Conservation (phyloP, 2,329 filamentous ascomycete genomes). For the Paracamarosporium sp. region DNA sequence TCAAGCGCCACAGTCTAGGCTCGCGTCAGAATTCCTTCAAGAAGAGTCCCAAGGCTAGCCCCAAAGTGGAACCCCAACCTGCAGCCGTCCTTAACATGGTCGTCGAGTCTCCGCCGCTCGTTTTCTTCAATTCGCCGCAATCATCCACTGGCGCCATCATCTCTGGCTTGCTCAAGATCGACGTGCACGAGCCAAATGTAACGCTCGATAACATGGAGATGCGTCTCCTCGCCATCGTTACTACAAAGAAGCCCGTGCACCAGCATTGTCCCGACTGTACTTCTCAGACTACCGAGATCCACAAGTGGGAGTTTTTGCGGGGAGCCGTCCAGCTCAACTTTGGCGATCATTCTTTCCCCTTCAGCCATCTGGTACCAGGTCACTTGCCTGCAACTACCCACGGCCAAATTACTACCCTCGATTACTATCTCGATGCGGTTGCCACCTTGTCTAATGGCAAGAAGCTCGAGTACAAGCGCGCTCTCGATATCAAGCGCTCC, state of each 20-base stretch:
- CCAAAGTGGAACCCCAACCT: slow-evolving; percentile 45
- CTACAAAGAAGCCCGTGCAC: slow-evolving; percentile 82
- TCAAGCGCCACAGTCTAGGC: slow-evolving; percentile 45
- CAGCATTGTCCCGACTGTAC: slow-evolving; percentile 80
- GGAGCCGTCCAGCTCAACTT: slow-evolving; percentile 40
- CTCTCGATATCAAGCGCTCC: slow-evolving; percentile 78
- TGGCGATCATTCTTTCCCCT: slow-evolving; percentile 81
- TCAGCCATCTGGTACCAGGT: slow-evolving; percentile 85
- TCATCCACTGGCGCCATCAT: slow-evolving; percentile 84
- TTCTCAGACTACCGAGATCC: slow-evolving; percentile 74
- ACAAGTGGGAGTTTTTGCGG: slow-evolving; percentile 75
- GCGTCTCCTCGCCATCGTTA: slow-evolving; percentile 71
- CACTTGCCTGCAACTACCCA: slow-evolving; percentile 85
- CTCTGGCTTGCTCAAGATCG: slow-evolving; percentile 80
- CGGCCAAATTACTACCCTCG: slow-evolving; percentile 73
- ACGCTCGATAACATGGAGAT: slow-evolving; percentile 75
- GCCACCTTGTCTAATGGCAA: slow-evolving; percentile 65
- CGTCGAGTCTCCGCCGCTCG: slow-evolving; percentile 85
- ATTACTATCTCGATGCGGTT: slow-evolving; percentile 71
- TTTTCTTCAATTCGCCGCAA: slow-evolving; percentile 79
- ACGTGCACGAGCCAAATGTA: slow-evolving; percentile 71
- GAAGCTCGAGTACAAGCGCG: slow-evolving; percentile 69
- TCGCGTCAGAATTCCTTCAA: slow-evolving; percentile 35
- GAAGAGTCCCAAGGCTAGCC: slow-evolving; percentile 42
- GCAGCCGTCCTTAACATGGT: slow-evolving; percentile 63